phyloP scores from a whole-genome alignment of 2,329 filamentous ascomycete species.

The Phaeosphaeria sp. region DNA sequence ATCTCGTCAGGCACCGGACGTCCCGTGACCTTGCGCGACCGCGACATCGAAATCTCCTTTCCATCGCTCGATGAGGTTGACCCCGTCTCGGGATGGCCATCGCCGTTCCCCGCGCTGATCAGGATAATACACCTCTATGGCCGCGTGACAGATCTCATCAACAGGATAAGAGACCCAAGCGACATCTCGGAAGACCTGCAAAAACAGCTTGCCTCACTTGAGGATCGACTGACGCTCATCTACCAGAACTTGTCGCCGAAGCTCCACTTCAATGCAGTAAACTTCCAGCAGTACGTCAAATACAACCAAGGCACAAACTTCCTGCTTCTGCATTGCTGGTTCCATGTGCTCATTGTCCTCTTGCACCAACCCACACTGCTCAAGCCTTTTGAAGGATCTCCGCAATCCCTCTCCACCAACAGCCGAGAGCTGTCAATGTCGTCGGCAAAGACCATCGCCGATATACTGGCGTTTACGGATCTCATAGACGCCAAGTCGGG shows the following conservation, averaged over 20 bases:
- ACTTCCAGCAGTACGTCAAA: conserved; percentile 85
- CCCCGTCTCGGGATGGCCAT: conserved; percentile 70
- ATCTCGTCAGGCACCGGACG: conserved; percentile 88
- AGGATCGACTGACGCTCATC: conserved; percentile 75
- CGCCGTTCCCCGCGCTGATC: conserved; percentile 80
- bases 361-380: conserved; percentile 84
- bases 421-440: conserved; percentile 85
- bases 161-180: conserved; percentile 75
- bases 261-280: conserved; percentile 82
- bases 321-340: conserved; percentile 87
- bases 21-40: conserved; percentile 81
- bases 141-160: conserved; percentile 81
- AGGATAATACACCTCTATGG: conserved; percentile 88
- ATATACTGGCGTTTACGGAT: conserved; percentile 86
- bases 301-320: conserved; percentile 85
- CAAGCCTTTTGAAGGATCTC: conserved; percentile 73
- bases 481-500: conserved; percentile 86
- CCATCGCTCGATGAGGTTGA: conserved; percentile 62
- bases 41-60: conserved; percentile 83
- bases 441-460: conserved; percentile 88
- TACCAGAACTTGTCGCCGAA: conserved; percentile 77
- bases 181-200: conserved; percentile 80
- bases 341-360: conserved; percentile 84
- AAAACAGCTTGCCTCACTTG: conserved; percentile 76
- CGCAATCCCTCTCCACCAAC: conserved; percentile 77